phyloP scores from a whole-genome alignment of 768 basidiomycete species.

The Russula emetica region DNA sequence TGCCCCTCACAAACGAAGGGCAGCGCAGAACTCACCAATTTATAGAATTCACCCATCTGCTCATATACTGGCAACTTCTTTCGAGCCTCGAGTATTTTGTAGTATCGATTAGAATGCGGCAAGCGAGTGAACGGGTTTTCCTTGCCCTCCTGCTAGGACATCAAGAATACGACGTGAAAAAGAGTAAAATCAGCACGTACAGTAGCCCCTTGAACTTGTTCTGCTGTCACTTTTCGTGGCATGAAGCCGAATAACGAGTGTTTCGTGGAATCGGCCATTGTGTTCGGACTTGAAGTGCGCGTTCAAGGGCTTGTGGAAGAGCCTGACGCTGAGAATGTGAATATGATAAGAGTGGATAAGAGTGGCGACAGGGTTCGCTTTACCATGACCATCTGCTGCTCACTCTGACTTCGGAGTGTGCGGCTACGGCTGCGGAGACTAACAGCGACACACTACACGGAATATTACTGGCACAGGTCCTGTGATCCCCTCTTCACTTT shows the following conservation, averaged over 20 bases:
- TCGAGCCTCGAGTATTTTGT: conserved; percentile 77
- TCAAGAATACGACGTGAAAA: conserved; percentile 1
- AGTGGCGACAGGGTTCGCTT: too few relatives aligned
- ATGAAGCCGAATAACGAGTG: conserved; percentile 45
- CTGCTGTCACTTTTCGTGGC: conserved; percentile 41
- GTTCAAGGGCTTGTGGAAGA: not conserved
- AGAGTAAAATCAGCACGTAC: conserved; percentile 32
- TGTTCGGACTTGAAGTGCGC: not conserved
- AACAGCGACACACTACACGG: too few relatives aligned
- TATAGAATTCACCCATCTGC: conserved; percentile 90
- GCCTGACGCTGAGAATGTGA: too few relatives aligned
- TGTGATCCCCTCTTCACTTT: too few relatives aligned
- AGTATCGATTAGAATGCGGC: conserved; percentile 75
- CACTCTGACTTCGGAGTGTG: too few relatives aligned
- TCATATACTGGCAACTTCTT: conserved; percentile 87
- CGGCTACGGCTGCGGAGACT: too few relatives aligned
- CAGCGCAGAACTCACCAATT: conserved; percentile 58
- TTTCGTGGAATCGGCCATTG: conserved; percentile 9
- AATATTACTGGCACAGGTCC: too few relatives aligned
- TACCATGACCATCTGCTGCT: too few relatives aligned
- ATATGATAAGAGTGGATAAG: too few relatives aligned
- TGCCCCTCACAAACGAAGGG: conserved; percentile 28
- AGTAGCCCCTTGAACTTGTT: conserved; percentile 41
- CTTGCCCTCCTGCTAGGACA: conserved; percentile 56
- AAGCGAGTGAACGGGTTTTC: conserved; percentile 85